Percentiles rank a stretch among this genome's conserved stretches.
Conservation (phyloP, 2,329 filamentous ascomycete genomes). For the Beauveria sp. region DNA sequence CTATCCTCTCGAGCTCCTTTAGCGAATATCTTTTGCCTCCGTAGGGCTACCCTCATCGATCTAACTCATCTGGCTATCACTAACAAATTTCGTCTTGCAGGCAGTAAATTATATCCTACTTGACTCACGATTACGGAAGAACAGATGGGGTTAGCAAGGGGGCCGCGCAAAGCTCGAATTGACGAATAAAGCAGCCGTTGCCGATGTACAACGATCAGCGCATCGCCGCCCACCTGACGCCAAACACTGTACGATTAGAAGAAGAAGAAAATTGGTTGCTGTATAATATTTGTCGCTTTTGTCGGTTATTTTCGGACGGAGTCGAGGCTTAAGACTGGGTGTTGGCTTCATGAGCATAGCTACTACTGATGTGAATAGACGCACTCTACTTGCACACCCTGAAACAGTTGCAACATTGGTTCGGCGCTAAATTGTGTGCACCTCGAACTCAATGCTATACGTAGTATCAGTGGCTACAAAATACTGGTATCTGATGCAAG, state of each 20-base stretch:
- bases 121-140: not conserved
- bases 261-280: not conserved
- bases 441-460: not conserved
- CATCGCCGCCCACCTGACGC: not conserved
- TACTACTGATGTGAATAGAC: not conserved
- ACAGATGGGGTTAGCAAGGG: not conserved
- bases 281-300: constrained; percentile 6
- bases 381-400: not conserved
- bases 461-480: not conserved
- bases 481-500: not conserved
- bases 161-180: not conserved
- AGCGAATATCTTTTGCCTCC: constrained; percentile 61
- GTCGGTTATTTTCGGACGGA: not conserved
- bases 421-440: not conserved
- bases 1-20: constrained; percentile 60
- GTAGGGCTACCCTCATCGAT: constrained; percentile 30
- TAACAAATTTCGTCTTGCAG: not conserved
- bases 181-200: not conserved
- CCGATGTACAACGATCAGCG: not conserved
- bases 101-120: constrained; percentile 3
- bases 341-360: not conserved
- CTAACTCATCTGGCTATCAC: not conserved
- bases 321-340: not conserved
- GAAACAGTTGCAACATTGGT: not conserved
- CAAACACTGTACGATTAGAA: constrained; percentile 7